A percentile compares a stretch with the other conserved stretches of the same genome.
phyloP scores from a whole-genome alignment of 78 protist species.

The Dictyostelium citrinum region DNA sequence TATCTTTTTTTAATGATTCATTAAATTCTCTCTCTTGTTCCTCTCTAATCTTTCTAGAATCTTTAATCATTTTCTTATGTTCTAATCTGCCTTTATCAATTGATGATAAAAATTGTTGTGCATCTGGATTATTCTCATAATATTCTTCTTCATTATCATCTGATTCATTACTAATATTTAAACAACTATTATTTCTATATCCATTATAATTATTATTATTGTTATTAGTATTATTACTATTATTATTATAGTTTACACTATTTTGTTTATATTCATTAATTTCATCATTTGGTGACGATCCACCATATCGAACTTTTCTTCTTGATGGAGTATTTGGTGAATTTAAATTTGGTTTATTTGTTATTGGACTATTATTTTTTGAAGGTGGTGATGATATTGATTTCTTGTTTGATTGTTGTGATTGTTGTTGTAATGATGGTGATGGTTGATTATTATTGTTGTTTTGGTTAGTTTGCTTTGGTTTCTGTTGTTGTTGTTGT shows the following conservation, averaged over 20 bases:
- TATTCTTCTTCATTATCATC: constrained; percentile 13
- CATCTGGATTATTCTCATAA: constrained; percentile 25
- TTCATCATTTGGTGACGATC: not conserved
- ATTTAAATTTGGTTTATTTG: constrained; percentile 10
- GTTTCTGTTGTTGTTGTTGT: not conserved
- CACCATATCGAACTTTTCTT: constrained; percentile 31
- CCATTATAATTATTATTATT: not conserved
- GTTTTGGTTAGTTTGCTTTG: not conserved
- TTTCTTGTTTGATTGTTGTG: not conserved
- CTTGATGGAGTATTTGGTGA: constrained; percentile 3
- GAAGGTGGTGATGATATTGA: not conserved
- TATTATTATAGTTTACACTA: not conserved
- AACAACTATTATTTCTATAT: not conserved
- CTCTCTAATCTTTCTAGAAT: constrained; percentile 12
- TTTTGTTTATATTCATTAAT: not conserved
- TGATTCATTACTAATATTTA: constrained; percentile 13
- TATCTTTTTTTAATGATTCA: constrained; percentile 34
- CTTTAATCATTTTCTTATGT: not conserved
- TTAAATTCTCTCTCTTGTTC: constrained; percentile 45
- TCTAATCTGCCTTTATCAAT: not conserved
- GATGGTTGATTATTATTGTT: not conserved
- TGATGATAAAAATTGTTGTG: constrained; percentile 4
- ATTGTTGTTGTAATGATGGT: not conserved
- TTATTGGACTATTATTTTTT: constrained; percentile 4
- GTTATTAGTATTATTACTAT: not conserved